Percentiles rank a stretch among this genome's conserved stretches.
phyloP scores from a whole-genome alignment of 257 asterid species.

The Primulina tabacum region DNA sequence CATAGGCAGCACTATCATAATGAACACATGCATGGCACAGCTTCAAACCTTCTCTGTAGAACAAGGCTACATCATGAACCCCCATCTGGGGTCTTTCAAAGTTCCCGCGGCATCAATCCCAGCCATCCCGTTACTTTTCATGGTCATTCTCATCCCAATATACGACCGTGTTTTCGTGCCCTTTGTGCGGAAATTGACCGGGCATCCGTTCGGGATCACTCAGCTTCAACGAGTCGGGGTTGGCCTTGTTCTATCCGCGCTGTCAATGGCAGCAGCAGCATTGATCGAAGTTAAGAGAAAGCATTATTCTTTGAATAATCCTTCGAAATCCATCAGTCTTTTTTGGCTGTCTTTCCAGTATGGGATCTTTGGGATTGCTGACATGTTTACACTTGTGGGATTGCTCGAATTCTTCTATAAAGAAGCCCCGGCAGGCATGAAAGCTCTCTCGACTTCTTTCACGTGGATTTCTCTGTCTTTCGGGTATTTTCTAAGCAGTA shows the following conservation, averaged over 20 bases:
- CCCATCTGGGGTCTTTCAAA: constrained; percentile 44
- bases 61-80: constrained; percentile 59
- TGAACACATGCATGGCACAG: constrained; percentile 76
- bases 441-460: constrained; percentile 66
- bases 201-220: constrained; percentile 61
- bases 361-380: constrained; percentile 65
- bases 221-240: constrained; percentile 75
- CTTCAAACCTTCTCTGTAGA: constrained; percentile 73
- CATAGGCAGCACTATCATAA: constrained; percentile 60
- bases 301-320: constrained; percentile 24
- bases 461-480: constrained; percentile 55
- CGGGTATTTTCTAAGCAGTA: constrained; percentile 59
- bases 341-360: constrained; percentile 69
- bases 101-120: constrained; percentile 69
- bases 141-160: constrained; percentile 56
- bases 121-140: constrained; percentile 61
- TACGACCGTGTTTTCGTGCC: constrained; percentile 61
- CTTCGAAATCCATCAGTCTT: constrained; percentile 41
- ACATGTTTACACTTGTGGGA: constrained; percentile 67
- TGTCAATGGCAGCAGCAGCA: constrained; percentile 61
- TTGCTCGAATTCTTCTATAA: constrained; percentile 61
- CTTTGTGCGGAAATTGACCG: constrained; percentile 46
- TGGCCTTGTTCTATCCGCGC: constrained; percentile 61
- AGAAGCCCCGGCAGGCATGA: constrained; percentile 68
- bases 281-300: constrained; percentile 46